A percentile compares a stretch with the other conserved stretches of the same genome.
Evolutionary conservation across 768 basidiomycete genomes (phyloP).

Genomic region (Agrocybe pediades): DNA sequence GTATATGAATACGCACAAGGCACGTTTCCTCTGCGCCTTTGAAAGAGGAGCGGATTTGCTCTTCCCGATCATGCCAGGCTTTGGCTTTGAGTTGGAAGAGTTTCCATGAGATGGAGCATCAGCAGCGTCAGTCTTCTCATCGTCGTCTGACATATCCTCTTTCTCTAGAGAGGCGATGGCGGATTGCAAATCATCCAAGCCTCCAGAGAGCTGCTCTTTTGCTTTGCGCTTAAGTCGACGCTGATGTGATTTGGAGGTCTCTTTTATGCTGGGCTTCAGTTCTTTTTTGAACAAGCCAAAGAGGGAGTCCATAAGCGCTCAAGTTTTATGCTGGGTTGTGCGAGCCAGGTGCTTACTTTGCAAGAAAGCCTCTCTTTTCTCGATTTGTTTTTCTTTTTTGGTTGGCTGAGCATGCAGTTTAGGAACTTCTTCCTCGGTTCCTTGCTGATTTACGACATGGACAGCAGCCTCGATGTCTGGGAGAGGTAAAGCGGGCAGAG

Average conservation of each 20-base stretch:
- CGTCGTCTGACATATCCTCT: constrained; percentile 17
- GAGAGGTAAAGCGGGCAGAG: constrained; percentile 33
- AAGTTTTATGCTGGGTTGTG: no score
- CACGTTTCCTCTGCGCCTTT: constrained; percentile 64
- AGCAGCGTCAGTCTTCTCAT: constrained; percentile 10
- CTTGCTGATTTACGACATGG: not conserved
- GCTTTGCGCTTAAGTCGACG: constrained; percentile 73
- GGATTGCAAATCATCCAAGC: constrained; percentile 49
- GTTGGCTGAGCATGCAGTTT: constrained; percentile 17
- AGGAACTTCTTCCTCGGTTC: not conserved
- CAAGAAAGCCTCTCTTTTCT: constrained; percentile 70
- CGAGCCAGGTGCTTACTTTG: constrained; percentile 45
- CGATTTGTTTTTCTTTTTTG: constrained; percentile 69
- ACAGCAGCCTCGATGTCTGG: constrained; percentile 1
- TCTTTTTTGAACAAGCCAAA: constrained; percentile 15
- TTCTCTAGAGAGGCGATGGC: constrained; percentile 59
- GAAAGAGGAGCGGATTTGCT: constrained; percentile 61
- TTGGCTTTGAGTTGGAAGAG: constrained; percentile 25
- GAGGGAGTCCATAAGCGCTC: constrained; percentile 16
- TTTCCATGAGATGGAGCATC: constrained; percentile 12
- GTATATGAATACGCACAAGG: constrained; percentile 52
- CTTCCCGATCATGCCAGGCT: constrained; percentile 64
- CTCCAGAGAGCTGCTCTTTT: constrained; percentile 57
- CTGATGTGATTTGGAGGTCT: constrained; percentile 73
- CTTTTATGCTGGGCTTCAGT: constrained; percentile 48